phyloP scores from a whole-genome alignment of 768 basidiomycete genomes.

The Suillus paluster region DNA sequence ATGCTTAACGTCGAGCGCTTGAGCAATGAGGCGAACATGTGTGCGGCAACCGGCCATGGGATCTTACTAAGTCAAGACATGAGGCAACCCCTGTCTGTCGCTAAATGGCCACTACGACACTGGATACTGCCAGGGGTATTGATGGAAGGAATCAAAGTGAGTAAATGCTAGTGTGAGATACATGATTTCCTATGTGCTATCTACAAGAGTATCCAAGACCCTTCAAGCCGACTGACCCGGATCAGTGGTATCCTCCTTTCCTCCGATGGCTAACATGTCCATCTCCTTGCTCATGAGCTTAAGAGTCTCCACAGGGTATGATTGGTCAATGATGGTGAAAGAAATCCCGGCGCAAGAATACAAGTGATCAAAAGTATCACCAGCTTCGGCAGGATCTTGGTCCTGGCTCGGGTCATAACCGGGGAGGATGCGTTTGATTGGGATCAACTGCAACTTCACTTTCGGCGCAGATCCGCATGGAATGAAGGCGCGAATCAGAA shows the following conservation, averaged over 20 bases:
- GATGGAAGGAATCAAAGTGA: neutral
- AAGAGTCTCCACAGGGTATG: slow-evolving; percentile 25
- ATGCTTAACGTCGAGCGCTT: neutral
- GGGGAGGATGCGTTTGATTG: slow-evolving; percentile 22
- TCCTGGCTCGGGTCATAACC: slow-evolving; percentile 11
- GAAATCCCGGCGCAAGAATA: slow-evolving; percentile 27
- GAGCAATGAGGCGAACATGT: slow-evolving; percentile 5
- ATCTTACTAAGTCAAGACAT: neutral
- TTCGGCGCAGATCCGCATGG: slow-evolving; percentile 28
- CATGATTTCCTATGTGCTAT: neutral
- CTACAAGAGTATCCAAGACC: neutral
- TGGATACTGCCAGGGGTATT: too few relatives aligned
- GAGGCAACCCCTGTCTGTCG: neutral
- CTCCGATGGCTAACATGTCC: neutral
- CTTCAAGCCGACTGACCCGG: neutral
- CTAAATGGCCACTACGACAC: neutral
- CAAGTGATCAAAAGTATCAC: slow-evolving; percentile 28
- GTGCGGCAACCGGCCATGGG: neutral
- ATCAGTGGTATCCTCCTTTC: neutral
- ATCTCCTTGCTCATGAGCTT: slow-evolving; percentile 19
- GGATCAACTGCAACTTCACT: slow-evolving; percentile 29
- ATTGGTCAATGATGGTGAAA: slow-evolving; percentile 23
- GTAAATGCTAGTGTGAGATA: neutral
- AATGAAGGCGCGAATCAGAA: slow-evolving; percentile 34
- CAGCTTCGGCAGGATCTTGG: slow-evolving; percentile 24